These are phyloP conservation scores for Leishmania tropica DNA, from an alignment of 208 protist genomes.

Conservation along the genomic window DNA sequence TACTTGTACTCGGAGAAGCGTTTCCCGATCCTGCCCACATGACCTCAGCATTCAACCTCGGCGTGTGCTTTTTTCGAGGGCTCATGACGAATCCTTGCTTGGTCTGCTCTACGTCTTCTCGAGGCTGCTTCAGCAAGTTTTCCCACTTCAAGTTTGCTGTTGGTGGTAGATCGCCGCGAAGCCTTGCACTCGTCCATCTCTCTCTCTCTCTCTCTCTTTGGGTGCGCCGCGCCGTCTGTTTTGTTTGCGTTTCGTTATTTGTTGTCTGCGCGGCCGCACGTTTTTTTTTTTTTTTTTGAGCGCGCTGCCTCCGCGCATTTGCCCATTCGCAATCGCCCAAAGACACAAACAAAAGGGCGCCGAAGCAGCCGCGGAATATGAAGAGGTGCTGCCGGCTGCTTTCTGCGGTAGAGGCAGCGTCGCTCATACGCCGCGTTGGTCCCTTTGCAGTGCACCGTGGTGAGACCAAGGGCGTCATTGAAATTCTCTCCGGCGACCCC, in stretches of 20 bases:
- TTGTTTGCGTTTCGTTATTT: too few species aligned
- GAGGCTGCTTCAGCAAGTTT: not conserved
- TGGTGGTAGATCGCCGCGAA: not conserved
- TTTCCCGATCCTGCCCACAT: not conserved
- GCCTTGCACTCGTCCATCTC: not conserved
- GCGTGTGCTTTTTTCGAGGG: not conserved
- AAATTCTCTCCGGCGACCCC: slow-evolving; percentile 46
- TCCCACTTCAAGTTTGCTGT: not conserved
- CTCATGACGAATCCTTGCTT: not conserved
- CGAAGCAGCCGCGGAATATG: slow-evolving; percentile 3
- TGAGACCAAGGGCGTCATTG: slow-evolving; percentile 42
- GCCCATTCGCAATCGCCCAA: too few species aligned
- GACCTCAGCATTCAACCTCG: not conserved
- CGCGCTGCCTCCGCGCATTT: too few species aligned
- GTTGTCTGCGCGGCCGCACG: too few species aligned
- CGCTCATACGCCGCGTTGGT: slow-evolving; percentile 32
- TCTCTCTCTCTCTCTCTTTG: too few species aligned
- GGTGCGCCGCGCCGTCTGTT: too few species aligned
- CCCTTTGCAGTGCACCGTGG: slow-evolving; percentile 45
- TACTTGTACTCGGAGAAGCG: not conserved
- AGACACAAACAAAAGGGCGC: too few species aligned
- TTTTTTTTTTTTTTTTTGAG: too few species aligned
- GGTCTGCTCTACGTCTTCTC: not conserved
- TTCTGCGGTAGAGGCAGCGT: slow-evolving; percentile 2
- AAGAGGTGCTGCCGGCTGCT: not conserved